These are phyloP conservation scores for Cucurbita moschata DNA, from an alignment of 306 rosid species.

Conservation along the genomic window DNA sequence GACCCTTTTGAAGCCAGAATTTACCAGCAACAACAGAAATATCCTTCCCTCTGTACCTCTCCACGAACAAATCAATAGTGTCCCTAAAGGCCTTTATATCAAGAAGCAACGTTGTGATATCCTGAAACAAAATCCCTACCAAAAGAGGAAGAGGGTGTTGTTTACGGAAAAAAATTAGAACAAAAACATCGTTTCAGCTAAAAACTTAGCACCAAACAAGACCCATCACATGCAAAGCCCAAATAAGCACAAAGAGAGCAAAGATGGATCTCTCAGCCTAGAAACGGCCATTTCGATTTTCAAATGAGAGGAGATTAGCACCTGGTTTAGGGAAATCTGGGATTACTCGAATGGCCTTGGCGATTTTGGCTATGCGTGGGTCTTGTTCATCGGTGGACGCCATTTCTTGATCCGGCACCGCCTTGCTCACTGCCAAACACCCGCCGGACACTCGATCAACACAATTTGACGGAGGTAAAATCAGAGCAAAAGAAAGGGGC, in stretches of 20 bases:
- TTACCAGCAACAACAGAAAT: conserved; percentile 93
- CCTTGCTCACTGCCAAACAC: conserved; percentile 23
- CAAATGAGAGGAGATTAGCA: background rate
- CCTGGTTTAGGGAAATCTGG: conserved; percentile 95
- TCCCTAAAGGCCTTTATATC: conserved; percentile 83
- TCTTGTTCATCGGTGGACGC: conserved; percentile 40
- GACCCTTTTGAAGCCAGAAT: conserved; percentile 1
- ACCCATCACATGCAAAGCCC: background rate
- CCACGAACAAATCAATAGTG: conserved; percentile 84
- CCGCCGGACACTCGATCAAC: conserved; percentile 7
- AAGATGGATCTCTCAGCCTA: background rate
- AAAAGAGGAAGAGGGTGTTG: background rate
- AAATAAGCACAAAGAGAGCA: background rate
- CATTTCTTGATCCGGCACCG: conserved; percentile 31
- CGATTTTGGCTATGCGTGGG: conserved; percentile 48
- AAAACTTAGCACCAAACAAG: background rate
- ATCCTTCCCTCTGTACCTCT: conserved; percentile 69
- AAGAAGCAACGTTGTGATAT: conserved; percentile 85
- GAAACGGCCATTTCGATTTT: background rate
- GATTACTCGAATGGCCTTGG: conserved; percentile 75
- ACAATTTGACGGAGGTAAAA: background rate
- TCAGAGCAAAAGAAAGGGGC: background rate
- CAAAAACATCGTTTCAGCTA: background rate
- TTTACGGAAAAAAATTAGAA: too few species aligned
- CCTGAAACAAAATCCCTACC: conserved; percentile 91